Evolutionary conservation across 352 stramenopile species (phyloP), one percentile per base, ranked within the genome.

Genomic region (Globisporangium parvum): DNA sequence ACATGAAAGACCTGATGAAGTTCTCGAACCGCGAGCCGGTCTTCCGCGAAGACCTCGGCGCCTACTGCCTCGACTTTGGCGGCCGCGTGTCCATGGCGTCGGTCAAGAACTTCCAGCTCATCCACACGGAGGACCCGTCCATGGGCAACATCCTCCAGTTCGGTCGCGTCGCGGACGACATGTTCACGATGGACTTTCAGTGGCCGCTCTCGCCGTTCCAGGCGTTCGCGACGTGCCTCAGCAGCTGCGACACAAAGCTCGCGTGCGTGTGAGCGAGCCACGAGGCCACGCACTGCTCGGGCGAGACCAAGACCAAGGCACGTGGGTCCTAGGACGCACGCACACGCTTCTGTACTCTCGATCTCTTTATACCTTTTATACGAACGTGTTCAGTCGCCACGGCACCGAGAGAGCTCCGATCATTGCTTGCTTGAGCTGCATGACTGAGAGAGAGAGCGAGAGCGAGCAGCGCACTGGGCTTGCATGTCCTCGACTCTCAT

Each of bases 101-200:
- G 37, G 82, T 92, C 3, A 95, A 96, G 62, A 95, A 96, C 61
- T 93, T 96, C 63, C 85, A 95, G 73, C 66, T 96, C 15, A 89
- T 94, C 55, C 88, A 85, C 56, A 75, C 77, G 17, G 78, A 93
- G 44, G 83, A 91, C 53, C 79, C 83, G 20, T 87, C 77, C 3
- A 92, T 92, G 82, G 80, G 80, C 51, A 91, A 93, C 54, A 87
- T 95, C 23, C 64, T 96, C 12, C 87, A 95, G 66, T 96, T 96
- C 61, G 84, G 85, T 18, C 85, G 86, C 56, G 85, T 96, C 28
- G 80, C 95, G 42, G 80, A 94, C 64, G 83, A 96, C 66, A 91
- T 91, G 75, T 96, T 95, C 57, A 93, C 85, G 53, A 93, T 96
- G 80, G 87, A 96, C 63, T 96, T 94, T 63, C 78, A 91, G 63